Evolutionary conservation across 768 basidiomycete species (phyloP).

Genomic region (Calocybe indica): DNA sequence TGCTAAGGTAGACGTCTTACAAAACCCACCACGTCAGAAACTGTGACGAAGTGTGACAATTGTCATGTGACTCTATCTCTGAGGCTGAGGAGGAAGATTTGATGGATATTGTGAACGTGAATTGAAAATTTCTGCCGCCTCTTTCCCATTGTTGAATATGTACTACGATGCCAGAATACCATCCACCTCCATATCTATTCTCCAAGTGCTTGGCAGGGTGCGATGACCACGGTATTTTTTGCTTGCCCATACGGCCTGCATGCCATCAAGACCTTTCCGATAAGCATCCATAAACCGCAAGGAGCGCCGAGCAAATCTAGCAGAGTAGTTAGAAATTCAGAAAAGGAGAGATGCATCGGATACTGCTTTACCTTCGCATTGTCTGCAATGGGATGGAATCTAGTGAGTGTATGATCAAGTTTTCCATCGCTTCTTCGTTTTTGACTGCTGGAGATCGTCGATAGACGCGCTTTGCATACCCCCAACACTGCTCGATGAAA

Average conservation of each 20-base stretch:
- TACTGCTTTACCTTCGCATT: conserved; percentile 15
- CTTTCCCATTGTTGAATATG: background rate
- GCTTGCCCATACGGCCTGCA: background rate
- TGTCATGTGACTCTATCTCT: background rate
- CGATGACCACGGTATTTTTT: conserved; percentile 1
- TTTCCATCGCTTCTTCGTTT: conserved; percentile 20
- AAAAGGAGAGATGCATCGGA: background rate
- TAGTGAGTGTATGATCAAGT: conserved; percentile 18
- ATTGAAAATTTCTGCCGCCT: background rate
- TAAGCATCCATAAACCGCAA: conserved; percentile 1
- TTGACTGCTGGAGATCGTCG: conserved; percentile 11
- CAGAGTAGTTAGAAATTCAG: background rate
- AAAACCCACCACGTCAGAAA: background rate
- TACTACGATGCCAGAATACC: background rate
- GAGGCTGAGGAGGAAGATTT: no score
- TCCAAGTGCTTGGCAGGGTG: background rate
- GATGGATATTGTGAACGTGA: no score
- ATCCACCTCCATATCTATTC: background rate
- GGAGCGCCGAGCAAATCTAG: background rate
- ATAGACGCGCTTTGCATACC: conserved; percentile 21
- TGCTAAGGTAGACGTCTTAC: background rate
- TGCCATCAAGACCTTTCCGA: background rate
- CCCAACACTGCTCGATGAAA: conserved; percentile 27
- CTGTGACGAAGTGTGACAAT: background rate
- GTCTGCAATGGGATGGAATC: conserved; percentile 15